These are phyloP conservation scores for Fusarium globosum DNA, from an alignment of 2,329 filamentous ascomycete genomes.

Conservation along the genomic window DNA sequence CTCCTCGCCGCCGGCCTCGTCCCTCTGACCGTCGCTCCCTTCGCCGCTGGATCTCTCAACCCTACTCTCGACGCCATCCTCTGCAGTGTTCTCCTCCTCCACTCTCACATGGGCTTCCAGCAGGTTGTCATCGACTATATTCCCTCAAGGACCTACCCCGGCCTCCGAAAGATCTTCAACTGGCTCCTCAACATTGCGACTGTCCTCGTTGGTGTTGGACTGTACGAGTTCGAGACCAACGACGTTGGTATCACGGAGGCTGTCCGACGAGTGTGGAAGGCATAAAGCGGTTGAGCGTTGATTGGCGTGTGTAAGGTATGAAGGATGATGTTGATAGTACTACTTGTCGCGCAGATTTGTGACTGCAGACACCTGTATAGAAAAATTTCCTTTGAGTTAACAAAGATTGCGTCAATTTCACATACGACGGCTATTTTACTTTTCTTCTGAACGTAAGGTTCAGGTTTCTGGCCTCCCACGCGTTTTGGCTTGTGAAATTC, in stretches of 20 bases:
- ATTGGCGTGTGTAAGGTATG: constrained; percentile 15
- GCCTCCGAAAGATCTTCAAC: constrained; percentile 71
- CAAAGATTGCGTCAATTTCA: constrained; percentile 31
- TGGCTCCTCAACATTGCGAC: constrained; percentile 86
- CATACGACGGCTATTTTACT: constrained; percentile 7
- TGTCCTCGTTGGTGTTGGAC: constrained; percentile 82
- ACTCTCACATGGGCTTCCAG: constrained; percentile 97
- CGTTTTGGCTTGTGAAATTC: neutral
- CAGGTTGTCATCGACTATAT: constrained; percentile 93
- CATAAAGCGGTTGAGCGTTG: constrained; percentile 56
- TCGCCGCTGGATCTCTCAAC: constrained; percentile 91
- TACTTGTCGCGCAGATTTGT: constrained; percentile 40
- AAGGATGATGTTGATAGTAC: constrained; percentile 23
- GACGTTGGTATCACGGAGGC: constrained; percentile 94
- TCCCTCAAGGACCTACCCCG: constrained; percentile 76
- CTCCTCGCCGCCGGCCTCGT: constrained; percentile 82
- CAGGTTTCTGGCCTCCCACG: neutral
- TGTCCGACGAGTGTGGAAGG: constrained; percentile 89
- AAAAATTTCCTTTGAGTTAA: constrained; percentile 41
- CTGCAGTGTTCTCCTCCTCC: constrained; percentile 84
- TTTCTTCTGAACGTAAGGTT: too few species aligned
- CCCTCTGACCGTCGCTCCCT: constrained; percentile 89
- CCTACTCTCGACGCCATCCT: constrained; percentile 88
- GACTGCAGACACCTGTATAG: constrained; percentile 45
- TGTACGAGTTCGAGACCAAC: constrained; percentile 99